These are phyloP conservation scores for Crithidia sp. DNA, from an alignment of 208 protist species.

Conservation along the genomic window DNA sequence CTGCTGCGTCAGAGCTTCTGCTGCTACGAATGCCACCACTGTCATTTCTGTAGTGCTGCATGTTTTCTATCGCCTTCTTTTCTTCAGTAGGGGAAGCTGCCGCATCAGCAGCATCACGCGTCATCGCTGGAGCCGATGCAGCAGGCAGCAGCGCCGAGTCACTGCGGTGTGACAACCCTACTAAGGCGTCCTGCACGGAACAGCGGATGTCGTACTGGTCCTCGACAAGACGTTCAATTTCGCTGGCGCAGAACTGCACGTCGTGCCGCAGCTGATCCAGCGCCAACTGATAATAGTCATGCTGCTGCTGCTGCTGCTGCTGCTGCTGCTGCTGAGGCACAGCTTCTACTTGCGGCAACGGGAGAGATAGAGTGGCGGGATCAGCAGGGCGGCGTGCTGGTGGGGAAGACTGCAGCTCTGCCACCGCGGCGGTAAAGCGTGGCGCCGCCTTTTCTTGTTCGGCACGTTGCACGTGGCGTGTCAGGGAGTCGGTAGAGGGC, in stretches of 20 bases:
- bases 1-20: not conserved
- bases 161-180: not conserved
- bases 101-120: no score
- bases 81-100: no score
- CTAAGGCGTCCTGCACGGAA: conserved; percentile 7
- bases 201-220: conserved; percentile 32
- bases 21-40: not conserved
- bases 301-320: not conserved
- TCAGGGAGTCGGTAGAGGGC: not conserved
- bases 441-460: no score
- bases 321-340: not conserved
- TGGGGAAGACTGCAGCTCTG: not conserved
- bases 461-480: not conserved
- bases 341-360: no score
- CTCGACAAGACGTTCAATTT: conserved; percentile 42
- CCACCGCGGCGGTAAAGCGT: not conserved
- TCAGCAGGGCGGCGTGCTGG: no score
- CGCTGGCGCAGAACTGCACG: conserved; percentile 31
- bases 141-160: not conserved
- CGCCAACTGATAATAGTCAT: not conserved
- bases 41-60: no score
- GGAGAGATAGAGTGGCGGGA: no score
- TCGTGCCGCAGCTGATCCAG: conserved; percentile 36
- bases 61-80: no score
- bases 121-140: no score